Conservation (phyloP, 805 yeast genomes). For the Cyberlindnera lachancei region DNA sequence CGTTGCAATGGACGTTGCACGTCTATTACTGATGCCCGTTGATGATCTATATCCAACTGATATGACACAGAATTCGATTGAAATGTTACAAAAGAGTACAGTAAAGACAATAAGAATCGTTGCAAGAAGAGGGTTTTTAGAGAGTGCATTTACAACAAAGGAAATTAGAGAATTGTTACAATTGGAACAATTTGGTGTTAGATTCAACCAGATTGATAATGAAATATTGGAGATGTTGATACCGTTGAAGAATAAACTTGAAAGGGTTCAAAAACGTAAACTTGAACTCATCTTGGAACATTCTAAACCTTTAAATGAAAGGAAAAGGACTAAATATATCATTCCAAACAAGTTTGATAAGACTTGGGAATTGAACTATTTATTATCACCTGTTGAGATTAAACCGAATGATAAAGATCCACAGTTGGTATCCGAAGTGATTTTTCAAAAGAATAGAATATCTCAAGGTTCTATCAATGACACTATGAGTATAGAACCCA, state of each 20-base stretch:
- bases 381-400: conserved; percentile 55
- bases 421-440: conserved; percentile 29
- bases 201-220: conserved; percentile 39
- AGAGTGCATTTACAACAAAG: conserved; percentile 86
- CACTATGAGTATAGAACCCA: conserved; percentile 7
- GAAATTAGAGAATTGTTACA: conserved; percentile 82
- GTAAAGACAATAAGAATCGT: conserved; percentile 65
- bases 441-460: conserved; percentile 42
- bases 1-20: conserved; percentile 87
- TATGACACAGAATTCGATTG: conserved; percentile 54
- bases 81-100: conserved; percentile 39
- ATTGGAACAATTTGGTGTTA: conserved; percentile 40
- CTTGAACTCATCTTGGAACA: conserved; percentile 55
- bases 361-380: conserved; percentile 63
- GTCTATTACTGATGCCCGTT: conserved; percentile 60
- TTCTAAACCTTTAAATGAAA: conserved; percentile 25
- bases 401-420: conserved; percentile 28
- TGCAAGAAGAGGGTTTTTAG: conserved; percentile 80
- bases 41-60: conserved; percentile 65
- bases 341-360: conserved; percentile 11
- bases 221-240: conserved; percentile 33
- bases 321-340: conserved; percentile 15
- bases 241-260: conserved; percentile 55
- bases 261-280: conserved; percentile 46
- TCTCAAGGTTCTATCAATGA: neutral